Percentiles rank a stretch among this genome's conserved stretches.
phyloP scores from a whole-genome alignment of 305 asterid genomes.

The Coffea humblotiana region DNA sequence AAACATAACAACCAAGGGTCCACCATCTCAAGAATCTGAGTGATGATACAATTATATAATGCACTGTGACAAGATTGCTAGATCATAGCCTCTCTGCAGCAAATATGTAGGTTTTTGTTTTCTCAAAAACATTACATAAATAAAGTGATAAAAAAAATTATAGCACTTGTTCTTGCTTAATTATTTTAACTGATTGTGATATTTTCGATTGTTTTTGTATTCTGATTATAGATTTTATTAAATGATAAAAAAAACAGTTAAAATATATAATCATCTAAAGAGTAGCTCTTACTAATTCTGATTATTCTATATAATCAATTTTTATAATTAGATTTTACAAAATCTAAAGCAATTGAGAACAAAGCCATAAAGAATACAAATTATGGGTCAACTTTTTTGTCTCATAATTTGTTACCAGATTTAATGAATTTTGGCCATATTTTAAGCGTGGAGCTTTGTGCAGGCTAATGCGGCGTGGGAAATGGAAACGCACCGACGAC shows the following conservation, averaged over 20 bases:
- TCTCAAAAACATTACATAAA: background rate
- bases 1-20: background rate
- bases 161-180: too few species aligned
- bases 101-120: background rate
- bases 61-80: background rate
- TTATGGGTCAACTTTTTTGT: background rate
- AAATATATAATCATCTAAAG: background rate
- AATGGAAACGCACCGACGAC: background rate
- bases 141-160: background rate
- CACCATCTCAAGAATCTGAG: background rate
- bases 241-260: too few species aligned
- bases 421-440: constrained; percentile 6
- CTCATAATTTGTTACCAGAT: background rate
- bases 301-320: too few species aligned
- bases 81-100: background rate
- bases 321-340: too few species aligned
- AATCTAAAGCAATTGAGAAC: too few species aligned
- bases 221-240: too few species aligned
- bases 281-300: too few species aligned
- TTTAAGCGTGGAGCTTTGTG: constrained; percentile 15
- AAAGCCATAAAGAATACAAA: too few species aligned
- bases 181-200: too few species aligned
- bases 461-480: background rate
- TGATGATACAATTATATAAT: background rate
- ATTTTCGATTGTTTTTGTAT: too few species aligned